Evolutionary conservation across 148 eudicot species (phyloP).

Genomic region (Polygonum maritimum): DNA sequence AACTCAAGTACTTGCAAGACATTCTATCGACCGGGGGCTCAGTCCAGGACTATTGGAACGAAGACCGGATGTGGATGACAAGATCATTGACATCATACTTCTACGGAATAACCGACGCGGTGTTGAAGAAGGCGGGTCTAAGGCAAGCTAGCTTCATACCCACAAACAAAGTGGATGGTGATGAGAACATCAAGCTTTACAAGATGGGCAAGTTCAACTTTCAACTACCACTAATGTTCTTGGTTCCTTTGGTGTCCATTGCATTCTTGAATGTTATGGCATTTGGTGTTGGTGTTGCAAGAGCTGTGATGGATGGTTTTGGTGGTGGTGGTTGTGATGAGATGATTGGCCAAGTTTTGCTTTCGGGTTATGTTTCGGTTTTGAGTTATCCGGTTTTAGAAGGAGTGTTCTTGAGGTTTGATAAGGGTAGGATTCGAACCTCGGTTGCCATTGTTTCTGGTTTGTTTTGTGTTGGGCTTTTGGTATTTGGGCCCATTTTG

Average conservation of each 20-base stretch:
- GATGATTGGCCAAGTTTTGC: constrained; percentile 16
- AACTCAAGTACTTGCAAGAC: constrained; percentile 4
- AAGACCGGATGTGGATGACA: constrained; percentile 16
- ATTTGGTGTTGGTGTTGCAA: constrained; percentile 19
- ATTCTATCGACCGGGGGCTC: constrained; percentile 9
- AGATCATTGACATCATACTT: constrained; percentile 15
- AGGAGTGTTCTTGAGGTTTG: constrained; percentile 21
- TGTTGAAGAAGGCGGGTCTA: constrained; percentile 18
- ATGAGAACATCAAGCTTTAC: constrained; percentile 14
- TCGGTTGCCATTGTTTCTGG: constrained; percentile 13
- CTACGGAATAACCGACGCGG: constrained; percentile 17
- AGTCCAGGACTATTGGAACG: constrained; percentile 13
- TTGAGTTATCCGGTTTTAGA: constrained; percentile 21
- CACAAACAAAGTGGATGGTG: constrained; percentile 23
- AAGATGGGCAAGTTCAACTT: constrained; percentile 23
- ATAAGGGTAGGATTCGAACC: constrained; percentile 17
- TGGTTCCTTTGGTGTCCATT: constrained; percentile 15
- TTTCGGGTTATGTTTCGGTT: constrained; percentile 13
- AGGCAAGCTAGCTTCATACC: constrained; percentile 23
- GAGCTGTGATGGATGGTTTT: background rate
- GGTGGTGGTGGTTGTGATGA: constrained; percentile 9
- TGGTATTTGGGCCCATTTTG: background rate
- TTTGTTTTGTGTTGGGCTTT: background rate
- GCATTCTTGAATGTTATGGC: constrained; percentile 14
- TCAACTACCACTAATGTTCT: constrained; percentile 23